Base-by-base conservation (phyloP, 768 basidiomycete genomes). In the Macrocybe gigantea region DNA sequence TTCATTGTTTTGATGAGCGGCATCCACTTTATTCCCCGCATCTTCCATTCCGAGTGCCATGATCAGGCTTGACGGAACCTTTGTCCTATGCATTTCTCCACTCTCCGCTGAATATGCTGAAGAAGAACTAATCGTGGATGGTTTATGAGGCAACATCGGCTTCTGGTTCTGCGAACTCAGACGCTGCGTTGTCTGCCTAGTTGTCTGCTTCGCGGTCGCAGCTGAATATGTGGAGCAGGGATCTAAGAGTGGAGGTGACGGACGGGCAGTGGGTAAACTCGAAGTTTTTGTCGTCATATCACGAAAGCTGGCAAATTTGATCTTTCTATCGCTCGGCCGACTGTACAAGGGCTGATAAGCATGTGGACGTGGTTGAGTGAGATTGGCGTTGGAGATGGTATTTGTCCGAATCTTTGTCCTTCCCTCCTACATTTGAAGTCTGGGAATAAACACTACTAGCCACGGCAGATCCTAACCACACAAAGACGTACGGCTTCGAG, bases 351-450 rank as follows among this genome's bases (percentile, higher is more conserved):
- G 67, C 30, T 56, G 61, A 47, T 66, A 64, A n/a, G 57, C 51
- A 41, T 52, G 51, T 9, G 44, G 48, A n/a, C 51, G 55, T 5
- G 57, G 58, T 30, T 56, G 56, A 14, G 63, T 55, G 33, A 60
- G 54, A 33, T 48, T 51, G 33, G 73, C 70, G 48, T 77, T 75
- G 41, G 59, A 67, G 9, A 65, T 59, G 1, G 74, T 75, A 54
- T 77, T 75, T 48, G 64, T 64, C 41, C 62, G 64, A 35, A 65
- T 67, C 47, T 53, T 53, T 35, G 54, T 51, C 29, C 48, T 44
- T n/a, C 57, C 51, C 47, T 61, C 62, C 64, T 66, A 37, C 22
- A 22, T 22, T 22, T 22, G 4, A 22, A 22, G 22, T 22, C 1
- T 22, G 4, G 22, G 22, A 22, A 22, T 22, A 22, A 22, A 22